phyloP scores from a whole-genome alignment of 176 grass and related monocot species.

The Elaeis guineensis region DNA sequence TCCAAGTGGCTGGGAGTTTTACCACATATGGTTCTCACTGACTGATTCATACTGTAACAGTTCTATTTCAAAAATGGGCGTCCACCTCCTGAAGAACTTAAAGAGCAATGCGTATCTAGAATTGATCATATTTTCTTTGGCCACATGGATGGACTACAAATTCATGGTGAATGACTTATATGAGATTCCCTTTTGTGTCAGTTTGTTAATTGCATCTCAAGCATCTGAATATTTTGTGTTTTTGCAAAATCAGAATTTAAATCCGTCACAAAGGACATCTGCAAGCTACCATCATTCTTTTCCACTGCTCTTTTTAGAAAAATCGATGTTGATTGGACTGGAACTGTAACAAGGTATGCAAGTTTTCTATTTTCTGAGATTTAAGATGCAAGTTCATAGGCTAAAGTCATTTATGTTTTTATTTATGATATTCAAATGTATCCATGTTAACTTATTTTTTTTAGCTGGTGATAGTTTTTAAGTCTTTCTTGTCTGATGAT shows the following conservation, averaged over 20 bases:
- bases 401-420: too few relatives aligned
- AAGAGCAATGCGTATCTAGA: conserved; percentile 92
- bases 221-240: conserved; percentile 23
- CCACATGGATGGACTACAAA: conserved; percentile 65
- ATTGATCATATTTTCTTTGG: conserved; percentile 89
- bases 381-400: too few relatives aligned
- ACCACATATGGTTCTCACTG: conserved; percentile 17
- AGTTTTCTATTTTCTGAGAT: background rate
- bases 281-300: conserved; percentile 87
- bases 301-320: conserved; percentile 84
- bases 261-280: conserved; percentile 84
- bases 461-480: too few relatives aligned
- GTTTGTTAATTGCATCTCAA: conserved; percentile 1
- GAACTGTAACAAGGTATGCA: conserved; percentile 72
- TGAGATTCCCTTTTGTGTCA: conserved; percentile 7
- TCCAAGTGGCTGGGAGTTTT: conserved; percentile 1
- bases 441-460: too few relatives aligned
- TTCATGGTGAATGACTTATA: conserved; percentile 44
- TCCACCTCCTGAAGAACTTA: conserved; percentile 71
- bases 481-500: too few relatives aligned
- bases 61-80: conserved; percentile 95
- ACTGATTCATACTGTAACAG: conserved; percentile 31
- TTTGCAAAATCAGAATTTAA: conserved; percentile 70
- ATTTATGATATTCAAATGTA: too few relatives aligned
- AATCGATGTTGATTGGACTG: conserved; percentile 59